Base-by-base conservation (phyloP, 331 rosid genomes). In the Rosa hybrid region DNA sequence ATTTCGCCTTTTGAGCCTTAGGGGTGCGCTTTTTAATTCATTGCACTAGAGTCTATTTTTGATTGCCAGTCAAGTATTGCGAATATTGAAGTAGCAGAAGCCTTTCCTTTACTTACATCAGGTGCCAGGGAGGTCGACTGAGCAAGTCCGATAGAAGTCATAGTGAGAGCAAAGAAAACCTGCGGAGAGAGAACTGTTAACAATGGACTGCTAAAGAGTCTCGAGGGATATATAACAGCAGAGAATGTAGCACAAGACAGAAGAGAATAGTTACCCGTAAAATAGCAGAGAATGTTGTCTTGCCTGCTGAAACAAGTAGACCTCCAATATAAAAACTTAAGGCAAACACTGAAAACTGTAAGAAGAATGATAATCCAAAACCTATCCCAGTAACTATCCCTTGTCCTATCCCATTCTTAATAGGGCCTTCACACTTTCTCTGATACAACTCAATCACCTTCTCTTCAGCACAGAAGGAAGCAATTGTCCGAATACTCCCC, bases 381-480 rank as follows among this genome's bases (percentile, higher is more conserved):
- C 94, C 88, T 38, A 45, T 62, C 54, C 92, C 94, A 5, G 82
- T 86, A 34, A 88, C 77, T 39, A 88, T 76, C 67, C 87, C 94
- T 45, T 78, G 90, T 77, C 86, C 83, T 81, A 78, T 76, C 21
- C 94, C 88, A 42, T 83, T 73, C 68, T 70, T 76, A 30, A 77
- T 74, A 38, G 91, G 87, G 62, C 84, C 89, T 72, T 79, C 82
- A 81, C 94, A 90, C 83, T 88, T 90, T 79, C 81, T 88, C 39
- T 57, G 83, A 80, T 88, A 86, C 74, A 74, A 10, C 18, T 74
- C 78, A n/a, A 74, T 56, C 50, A 74, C 90, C 86, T 89, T 90
- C 82, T 90, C 92, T 83, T 93, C 93, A 12, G 98, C 97, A 87
- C 98, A 87, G 82, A 91, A 92, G 67, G 97, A 84, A 11, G 97